Conservation (phyloP, 495 filamentous ascomycete genomes). For the Podospora conica region DNA sequence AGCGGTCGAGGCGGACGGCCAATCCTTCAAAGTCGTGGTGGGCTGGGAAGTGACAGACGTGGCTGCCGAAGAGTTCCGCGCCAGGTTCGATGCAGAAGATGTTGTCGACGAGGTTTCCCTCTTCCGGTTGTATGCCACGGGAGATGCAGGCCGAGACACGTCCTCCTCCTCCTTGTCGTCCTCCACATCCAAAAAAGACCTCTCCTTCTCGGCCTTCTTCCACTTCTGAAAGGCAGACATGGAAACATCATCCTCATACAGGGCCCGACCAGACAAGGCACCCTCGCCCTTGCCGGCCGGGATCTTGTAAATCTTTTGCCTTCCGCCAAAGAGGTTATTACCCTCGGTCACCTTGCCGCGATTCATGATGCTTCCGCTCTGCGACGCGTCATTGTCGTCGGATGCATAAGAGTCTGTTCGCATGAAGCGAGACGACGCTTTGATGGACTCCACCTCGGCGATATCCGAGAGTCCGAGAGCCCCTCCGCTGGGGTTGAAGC, state of each 20-base stretch:
- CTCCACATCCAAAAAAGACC: constrained; percentile 38
- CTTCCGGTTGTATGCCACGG: constrained; percentile 60
- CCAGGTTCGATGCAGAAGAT: constrained; percentile 62
- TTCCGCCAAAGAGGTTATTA: constrained; percentile 90
- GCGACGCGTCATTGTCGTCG: constrained; percentile 55
- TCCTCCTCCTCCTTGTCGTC: constrained; percentile 36
- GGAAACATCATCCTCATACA: constrained; percentile 83
- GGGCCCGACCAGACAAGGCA: constrained; percentile 59
- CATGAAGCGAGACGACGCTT: constrained; percentile 45
- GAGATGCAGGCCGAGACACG: constrained; percentile 49
- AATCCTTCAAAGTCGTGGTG: constrained; percentile 44
- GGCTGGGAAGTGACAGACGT: constrained; percentile 83
- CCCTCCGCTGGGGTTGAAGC: constrained; percentile 37
- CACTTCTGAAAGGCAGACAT: constrained; percentile 73
- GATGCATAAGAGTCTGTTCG: constrained; percentile 49
- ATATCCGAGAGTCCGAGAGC: constrained; percentile 66
- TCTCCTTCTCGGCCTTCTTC: constrained; percentile 50
- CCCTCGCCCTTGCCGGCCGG: constrained; percentile 47
- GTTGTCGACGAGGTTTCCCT: constrained; percentile 85
- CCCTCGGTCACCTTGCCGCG: constrained; percentile 80
- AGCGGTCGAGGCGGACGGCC: constrained; percentile 35
- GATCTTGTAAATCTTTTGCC: constrained; percentile 94
- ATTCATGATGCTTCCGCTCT: constrained; percentile 67
- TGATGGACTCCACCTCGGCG: constrained; percentile 78
- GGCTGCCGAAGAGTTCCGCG: constrained; percentile 78